Evolutionary conservation across 352 stramenopile genomes (phyloP).

Genomic region (Pythium phragmiticola): DNA sequence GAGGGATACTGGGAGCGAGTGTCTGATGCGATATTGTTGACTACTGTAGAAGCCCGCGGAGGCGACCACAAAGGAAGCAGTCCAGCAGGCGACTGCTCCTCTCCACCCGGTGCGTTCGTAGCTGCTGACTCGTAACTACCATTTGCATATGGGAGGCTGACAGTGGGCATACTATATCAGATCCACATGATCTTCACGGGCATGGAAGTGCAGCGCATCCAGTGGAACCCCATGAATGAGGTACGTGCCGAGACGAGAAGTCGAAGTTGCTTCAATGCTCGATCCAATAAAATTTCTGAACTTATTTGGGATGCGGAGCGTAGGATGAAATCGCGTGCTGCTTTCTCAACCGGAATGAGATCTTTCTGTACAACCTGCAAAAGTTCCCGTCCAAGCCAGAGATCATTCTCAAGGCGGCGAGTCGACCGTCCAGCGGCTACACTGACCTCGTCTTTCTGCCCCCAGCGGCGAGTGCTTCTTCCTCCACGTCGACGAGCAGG

Average conservation of each 20-base stretch:
- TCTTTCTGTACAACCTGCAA: slow-evolving; percentile 69
- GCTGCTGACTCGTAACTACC: not conserved
- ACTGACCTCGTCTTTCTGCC: slow-evolving; percentile 69
- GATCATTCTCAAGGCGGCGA: slow-evolving; percentile 60
- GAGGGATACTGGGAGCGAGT: not conserved
- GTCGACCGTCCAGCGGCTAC: slow-evolving; percentile 71
- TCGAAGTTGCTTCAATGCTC: not conserved
- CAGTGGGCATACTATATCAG: slow-evolving; percentile 17
- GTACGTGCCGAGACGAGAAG: slow-evolving; percentile 20
- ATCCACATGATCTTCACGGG: slow-evolving; percentile 75
- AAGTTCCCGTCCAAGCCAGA: slow-evolving; percentile 69
- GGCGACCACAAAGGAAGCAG: not conserved
- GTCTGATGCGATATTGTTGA: not conserved
- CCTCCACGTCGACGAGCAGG: not conserved
- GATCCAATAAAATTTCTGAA: not conserved
- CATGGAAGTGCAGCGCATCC: slow-evolving; percentile 68
- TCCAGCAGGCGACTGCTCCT: not conserved
- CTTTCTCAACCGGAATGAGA: slow-evolving; percentile 73
- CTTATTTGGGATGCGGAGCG: not conserved
- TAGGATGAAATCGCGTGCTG: slow-evolving; percentile 77
- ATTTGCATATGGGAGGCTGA: not conserved
- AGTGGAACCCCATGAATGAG: slow-evolving; percentile 75
- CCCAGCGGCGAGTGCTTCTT: not conserved
- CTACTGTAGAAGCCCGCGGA: not conserved
- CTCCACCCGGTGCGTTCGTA: slow-evolving; percentile 2